Percentiles rank a stretch among this genome's conserved stretches.
phyloP scores from a whole-genome alignment of 345 rosid species.

The Turnera subulata region DNA sequence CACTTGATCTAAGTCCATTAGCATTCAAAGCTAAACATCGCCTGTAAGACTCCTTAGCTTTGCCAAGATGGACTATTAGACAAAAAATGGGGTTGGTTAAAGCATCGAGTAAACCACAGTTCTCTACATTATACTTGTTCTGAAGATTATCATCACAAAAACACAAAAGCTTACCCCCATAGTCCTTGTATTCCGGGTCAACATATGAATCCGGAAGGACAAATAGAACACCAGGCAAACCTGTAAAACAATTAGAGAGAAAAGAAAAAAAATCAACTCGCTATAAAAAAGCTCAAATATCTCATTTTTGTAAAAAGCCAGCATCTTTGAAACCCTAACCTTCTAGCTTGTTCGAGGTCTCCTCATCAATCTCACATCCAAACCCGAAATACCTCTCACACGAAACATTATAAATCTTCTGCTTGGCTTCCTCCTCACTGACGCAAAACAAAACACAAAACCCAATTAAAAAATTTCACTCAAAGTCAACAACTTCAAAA shows the following conservation, averaged over 20 bases:
- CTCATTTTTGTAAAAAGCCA: too few relatives aligned
- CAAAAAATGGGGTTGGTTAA: too few relatives aligned
- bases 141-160: too few relatives aligned
- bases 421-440: slow-evolving; percentile 92
- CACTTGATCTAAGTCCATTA: neutral
- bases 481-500: neutral
- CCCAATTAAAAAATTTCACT: neutral
- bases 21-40: slow-evolving; percentile 34
- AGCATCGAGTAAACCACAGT: too few relatives aligned
- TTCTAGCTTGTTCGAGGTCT: slow-evolving; percentile 88
- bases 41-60: neutral
- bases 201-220: slow-evolving; percentile 95
- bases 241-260: slow-evolving; percentile 30
- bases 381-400: slow-evolving; percentile 97
- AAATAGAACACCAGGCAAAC: slow-evolving; percentile 81
- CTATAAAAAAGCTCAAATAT: neutral
- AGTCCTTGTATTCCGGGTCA: slow-evolving; percentile 83
- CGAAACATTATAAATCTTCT: slow-evolving; percentile 84
- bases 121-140: too few relatives aligned
- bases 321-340: slow-evolving; percentile 32
- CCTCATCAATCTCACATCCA: slow-evolving; percentile 95
- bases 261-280: neutral
- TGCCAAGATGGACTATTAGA: neutral
- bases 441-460: neutral
- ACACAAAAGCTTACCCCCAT: slow-evolving; percentile 60